Base-by-base conservation (phyloP, 2,329 filamentous ascomycete species). In the Corinectria fuckeliana region DNA sequence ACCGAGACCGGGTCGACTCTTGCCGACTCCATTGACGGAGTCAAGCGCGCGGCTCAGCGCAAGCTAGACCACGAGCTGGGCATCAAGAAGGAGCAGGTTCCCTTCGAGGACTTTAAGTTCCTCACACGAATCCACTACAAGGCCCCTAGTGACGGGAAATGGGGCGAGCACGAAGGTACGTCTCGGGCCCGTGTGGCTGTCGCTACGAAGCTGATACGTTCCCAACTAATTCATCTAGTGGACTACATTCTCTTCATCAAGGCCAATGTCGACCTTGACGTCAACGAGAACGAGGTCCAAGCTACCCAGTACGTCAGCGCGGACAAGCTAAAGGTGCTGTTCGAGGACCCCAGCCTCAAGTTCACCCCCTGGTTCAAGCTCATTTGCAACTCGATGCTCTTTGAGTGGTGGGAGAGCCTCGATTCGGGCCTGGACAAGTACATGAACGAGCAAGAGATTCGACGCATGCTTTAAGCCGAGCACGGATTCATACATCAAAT, bases 311-410 rank as follows among this genome's bases (percentile, higher is more conserved):
- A 96, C 71, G 93, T 97, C 61, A 88, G 88, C 20, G 85, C 91
- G 38, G 89, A 93, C 21, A 88, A 93, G 70, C 83, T 99, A 67
- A 95, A 92, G 83, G 75, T 84, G 68, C 91, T 94, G 84, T 97
- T 99, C 77, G 81, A 88, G 71, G 90, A 97, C 72, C 87, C 90
- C 3, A 83, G 79, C 52, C 83, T 96, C 69, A 91, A 89, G 71
- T 98, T 98, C 77, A 99, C 95, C 1, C 95, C 95, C 1, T 99
- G 95, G 95, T 99, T 99, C 83, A 97, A 97, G 84, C 88, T 99
- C 68, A 98, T 99, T 73, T 99, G 95, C 84, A 85, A 98, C 77
- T 93, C 92, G 48, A 93, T 98, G 91, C 86, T 99, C 39, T 99
- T 96, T 71, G 90, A 97, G 77, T 99, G 95, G 95, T 99, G 95